phyloP scores from a whole-genome alignment of 371 early-diverging fungal species.

The Mucor ambiguus region DNA sequence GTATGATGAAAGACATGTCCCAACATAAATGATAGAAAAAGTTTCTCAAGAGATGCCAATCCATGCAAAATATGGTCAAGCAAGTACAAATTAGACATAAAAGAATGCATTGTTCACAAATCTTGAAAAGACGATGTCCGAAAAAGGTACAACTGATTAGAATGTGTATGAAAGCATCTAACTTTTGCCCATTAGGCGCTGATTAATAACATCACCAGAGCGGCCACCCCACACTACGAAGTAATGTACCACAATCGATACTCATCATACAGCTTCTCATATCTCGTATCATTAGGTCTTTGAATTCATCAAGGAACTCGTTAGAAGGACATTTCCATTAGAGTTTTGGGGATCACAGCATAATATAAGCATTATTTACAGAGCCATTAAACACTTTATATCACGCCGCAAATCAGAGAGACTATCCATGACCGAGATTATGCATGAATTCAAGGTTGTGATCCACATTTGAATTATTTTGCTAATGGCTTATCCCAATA shows the following conservation, averaged over 20 bases:
- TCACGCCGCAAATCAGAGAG: slow-evolving; percentile 60
- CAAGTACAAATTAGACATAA: neutral
- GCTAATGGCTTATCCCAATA: neutral
- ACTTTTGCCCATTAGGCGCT: neutral
- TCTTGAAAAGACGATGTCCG: slow-evolving; percentile 7
- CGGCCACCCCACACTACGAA: neutral
- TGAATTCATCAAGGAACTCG: slow-evolving; percentile 8
- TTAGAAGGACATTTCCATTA: slow-evolving; percentile 51
- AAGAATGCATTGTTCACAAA: neutral
- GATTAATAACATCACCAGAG: neutral
- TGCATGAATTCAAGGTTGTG: slow-evolving; percentile 61
- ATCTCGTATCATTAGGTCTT: neutral
- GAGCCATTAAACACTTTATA: slow-evolving; percentile 54
- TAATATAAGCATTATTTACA: slow-evolving; percentile 46
- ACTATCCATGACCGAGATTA: slow-evolving; percentile 58
- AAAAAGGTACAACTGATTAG: neutral
- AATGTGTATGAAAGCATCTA: too few relatives aligned
- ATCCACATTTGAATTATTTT: neutral
- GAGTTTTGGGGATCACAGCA: slow-evolving; percentile 55
- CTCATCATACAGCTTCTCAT: neutral
- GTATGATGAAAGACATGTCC: neutral
- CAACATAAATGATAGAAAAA: neutral
- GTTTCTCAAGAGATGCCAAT: slow-evolving; percentile 8
- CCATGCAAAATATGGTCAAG: neutral
- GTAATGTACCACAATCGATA: neutral